Base-by-base conservation (phyloP, 805 yeast genomes). In the Nakazawaea siamensis region DNA sequence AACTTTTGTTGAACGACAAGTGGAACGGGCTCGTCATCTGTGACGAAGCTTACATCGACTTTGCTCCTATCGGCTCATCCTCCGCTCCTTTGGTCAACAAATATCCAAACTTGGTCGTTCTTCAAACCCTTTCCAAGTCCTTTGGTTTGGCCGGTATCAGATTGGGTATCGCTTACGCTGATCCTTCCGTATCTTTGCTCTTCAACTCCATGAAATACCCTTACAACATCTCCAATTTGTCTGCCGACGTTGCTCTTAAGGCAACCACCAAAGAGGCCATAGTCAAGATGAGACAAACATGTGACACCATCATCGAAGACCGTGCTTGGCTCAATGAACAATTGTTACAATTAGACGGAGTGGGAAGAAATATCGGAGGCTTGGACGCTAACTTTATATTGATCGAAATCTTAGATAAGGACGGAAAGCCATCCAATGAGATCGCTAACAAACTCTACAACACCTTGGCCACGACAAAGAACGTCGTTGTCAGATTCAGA, bases 141-240 rank as follows among this genome's bases (percentile, higher is more conserved):
- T 92, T 92, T 60, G 98, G 98, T 14, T 70, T 92, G 35, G 98
- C 98, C 3, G 97, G 97, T 29, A 80, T 88, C 33, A 72, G 98
- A 48, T 57, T 90, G 28, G 98, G 98, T 18, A 64, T 87, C 41
- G 78, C 95, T 1, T 90, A 55, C 50, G 68, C 88, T 3, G 62
- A 70, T 13, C 60, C 64, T 11, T 72, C 70, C 41, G 61, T 92
- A 31, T 71, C 95, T 0, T 48, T 56, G 4, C 70, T 83, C 32
- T 60, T 92, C 48, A 92, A 92, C 55, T 74, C 94, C 17, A 80
- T 90, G 81, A 92, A 92, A 54, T 95, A 94, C 24, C 98, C 98
- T 2, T 92, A 92, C 60, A 92, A 90, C 55, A 83, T 92, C 38
- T 84, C 95, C 7, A 70, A 86, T 10, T 62, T 82, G 44, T 77